These are phyloP conservation scores for Didymella exigua DNA, from an alignment of 2,329 filamentous ascomycete species.

Conservation along the genomic window DNA sequence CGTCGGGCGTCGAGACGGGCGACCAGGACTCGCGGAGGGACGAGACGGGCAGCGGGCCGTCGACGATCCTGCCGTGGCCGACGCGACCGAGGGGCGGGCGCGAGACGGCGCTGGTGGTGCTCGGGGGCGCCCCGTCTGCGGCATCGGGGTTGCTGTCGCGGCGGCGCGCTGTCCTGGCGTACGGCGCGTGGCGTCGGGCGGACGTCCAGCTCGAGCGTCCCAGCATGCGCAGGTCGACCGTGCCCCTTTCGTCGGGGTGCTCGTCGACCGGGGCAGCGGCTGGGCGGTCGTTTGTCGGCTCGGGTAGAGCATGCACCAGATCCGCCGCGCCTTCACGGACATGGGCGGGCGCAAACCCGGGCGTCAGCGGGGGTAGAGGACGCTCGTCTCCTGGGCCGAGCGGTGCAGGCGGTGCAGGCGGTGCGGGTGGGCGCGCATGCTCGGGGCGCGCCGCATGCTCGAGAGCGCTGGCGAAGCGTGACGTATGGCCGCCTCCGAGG, in stretches of 20 bases:
- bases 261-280: conserved; percentile 1
- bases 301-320: no score
- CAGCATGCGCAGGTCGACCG: not conserved
- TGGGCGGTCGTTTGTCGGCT: not conserved
- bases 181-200: conserved; percentile 1
- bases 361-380: conserved; percentile 39
- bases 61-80: conserved; percentile 45
- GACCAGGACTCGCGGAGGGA: conserved; percentile 49
- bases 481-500: conserved; percentile 13
- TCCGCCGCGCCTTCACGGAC: conserved; percentile 14
- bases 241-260: not conserved
- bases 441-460: conserved; percentile 26
- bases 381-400: not conserved
- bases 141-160: not conserved
- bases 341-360: conserved; percentile 44
- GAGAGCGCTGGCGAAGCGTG: conserved; percentile 18
- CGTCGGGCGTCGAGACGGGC: conserved; percentile 60
- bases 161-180: not conserved
- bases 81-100: conserved; percentile 48
- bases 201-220: not conserved
- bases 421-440: conserved; percentile 30
- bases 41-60: conserved; percentile 45
- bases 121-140: conserved; percentile 29
- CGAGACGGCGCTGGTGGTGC: conserved; percentile 35
- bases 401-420: conserved; percentile 39